Base-by-base conservation (phyloP, 2,329 filamentous ascomycete genomes). In the Aspergillus transmontanensis region DNA sequence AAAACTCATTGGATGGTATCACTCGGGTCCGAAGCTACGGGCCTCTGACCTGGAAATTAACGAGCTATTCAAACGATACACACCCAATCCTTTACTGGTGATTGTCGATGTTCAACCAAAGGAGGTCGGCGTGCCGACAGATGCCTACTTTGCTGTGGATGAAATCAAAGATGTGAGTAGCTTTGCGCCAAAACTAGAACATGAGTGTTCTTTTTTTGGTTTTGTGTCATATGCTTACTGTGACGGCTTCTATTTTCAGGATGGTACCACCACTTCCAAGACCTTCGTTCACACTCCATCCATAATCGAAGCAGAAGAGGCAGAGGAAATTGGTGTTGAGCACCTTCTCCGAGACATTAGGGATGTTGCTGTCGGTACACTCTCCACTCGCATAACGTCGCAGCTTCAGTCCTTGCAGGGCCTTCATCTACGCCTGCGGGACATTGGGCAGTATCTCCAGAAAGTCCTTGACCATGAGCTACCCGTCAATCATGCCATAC, bases 1-100 rank as follows among this genome's bases (percentile, higher is more conserved):
- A 84, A 98, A 98, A 88, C 87, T 99, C 79, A 96, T 99, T 86
- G 95, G 95, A 76, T 99, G 95, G 95, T 99, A 99, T 81, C 95
- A 99, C 82, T 96, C 95, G 23, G 95, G 95, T 48, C 95, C 95
- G 45, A 99, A 98, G 85, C 86, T 99, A 75, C 89, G 95, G 76
- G 94, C 94, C 61, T 97, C 95, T 53, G 95, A 99, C 84, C 84
- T 99, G 70, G 92, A 98, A 83, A 97, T 99, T 89, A 99, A 99
- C 82, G 95, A 99, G 83, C 88, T 99, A 64, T 98, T 99, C 88
- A 99, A 99, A 86, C 89, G 94, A 84, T 99, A 99, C 84, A 97
- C 94, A 59, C 93, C 95, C 23, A 96, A 98, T 76, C 95, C 95
- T 57, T 84, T 99, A 70, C 87, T 99, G 59, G 94, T 98, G 76